Evolutionary conservation across 495 filamentous ascomycete species (phyloP).

Genomic region (Penicillium soppii): DNA sequence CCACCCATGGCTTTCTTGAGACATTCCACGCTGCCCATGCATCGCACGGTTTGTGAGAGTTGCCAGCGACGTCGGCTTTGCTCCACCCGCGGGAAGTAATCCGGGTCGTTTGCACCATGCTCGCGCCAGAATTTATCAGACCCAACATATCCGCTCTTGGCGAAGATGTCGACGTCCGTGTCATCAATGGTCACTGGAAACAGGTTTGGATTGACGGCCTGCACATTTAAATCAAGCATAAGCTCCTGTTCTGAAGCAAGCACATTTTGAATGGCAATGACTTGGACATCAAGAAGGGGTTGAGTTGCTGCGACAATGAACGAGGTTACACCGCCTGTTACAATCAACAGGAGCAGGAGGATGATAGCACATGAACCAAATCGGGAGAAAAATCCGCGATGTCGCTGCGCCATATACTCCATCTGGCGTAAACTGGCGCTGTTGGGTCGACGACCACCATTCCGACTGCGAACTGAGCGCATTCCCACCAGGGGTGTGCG

Average conservation of each 20-base stretch:
- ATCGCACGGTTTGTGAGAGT: conserved; percentile 30
- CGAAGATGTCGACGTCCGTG: conserved; percentile 89
- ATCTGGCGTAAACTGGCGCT: conserved; percentile 67
- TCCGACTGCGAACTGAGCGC: conserved; percentile 60
- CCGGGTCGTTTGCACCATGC: conserved; percentile 36
- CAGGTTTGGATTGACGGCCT: conserved; percentile 87
- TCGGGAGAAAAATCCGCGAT: conserved; percentile 63
- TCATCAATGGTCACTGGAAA: conserved; percentile 79
- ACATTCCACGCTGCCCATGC: conserved; percentile 25
- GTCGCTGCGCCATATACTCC: conserved; percentile 69
- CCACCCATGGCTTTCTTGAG: conserved; percentile 14
- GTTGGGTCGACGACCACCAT: conserved; percentile 52
- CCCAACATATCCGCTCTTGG: conserved; percentile 82
- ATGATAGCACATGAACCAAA: conserved; percentile 80
- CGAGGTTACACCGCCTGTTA: conserved; percentile 76
- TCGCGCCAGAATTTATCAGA: conserved; percentile 73
- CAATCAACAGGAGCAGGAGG: conserved; percentile 67
- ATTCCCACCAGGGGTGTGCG: conserved; percentile 79
- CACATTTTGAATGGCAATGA: conserved; percentile 80
- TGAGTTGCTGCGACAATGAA: conserved; percentile 93
- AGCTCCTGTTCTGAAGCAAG: conserved; percentile 92
- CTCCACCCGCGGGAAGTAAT: conserved; percentile 34
- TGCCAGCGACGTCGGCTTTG: conserved; percentile 36
- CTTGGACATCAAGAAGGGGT: conserved; percentile 70
- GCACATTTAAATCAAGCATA: conserved; percentile 90